Conservation (phyloP, 306 rosid genomes). For the Cucumis melo region DNA sequence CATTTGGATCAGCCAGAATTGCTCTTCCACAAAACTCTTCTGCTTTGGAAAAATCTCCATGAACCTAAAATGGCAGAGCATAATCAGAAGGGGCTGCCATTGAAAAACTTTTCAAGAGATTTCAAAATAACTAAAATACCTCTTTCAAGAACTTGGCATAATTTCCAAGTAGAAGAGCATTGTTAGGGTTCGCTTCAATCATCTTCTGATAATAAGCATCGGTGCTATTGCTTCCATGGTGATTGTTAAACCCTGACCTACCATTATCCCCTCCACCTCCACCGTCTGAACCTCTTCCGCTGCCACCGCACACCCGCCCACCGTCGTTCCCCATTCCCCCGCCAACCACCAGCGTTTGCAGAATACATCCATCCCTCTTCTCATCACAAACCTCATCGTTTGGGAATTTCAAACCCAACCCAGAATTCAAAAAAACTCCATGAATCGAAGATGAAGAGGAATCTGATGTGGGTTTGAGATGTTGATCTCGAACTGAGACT, state of each 20-base stretch:
- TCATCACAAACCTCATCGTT: conserved; percentile 12
- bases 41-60: conserved; percentile 55
- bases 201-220: conserved; percentile 57
- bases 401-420: conserved; percentile 19
- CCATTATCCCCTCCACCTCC: conserved; percentile 20
- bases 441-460: conserved; percentile 11
- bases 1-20: conserved; percentile 46
- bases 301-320: conserved; percentile 33
- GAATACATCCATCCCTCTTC: conserved; percentile 8
- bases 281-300: conserved; percentile 20
- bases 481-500: conserved; percentile 9
- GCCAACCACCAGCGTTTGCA: conserved; percentile 36
- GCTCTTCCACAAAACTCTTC: conserved; percentile 67
- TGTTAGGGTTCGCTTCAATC: conserved; percentile 62
- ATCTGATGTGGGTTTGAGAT: background rate
- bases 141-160: conserved; percentile 80
- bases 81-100: background rate
- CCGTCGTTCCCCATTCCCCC: conserved; percentile 38
- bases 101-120: background rate
- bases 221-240: conserved; percentile 25
- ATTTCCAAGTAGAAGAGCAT: conserved; percentile 64
- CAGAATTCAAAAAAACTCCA: conserved; percentile 37
- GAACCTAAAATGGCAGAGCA: conserved; percentile 24
- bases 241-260: conserved; percentile 23
- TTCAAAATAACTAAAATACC: conserved; percentile 18